Conservation (phyloP, 345 rosid species). For the Sapria himalayana region DNA sequence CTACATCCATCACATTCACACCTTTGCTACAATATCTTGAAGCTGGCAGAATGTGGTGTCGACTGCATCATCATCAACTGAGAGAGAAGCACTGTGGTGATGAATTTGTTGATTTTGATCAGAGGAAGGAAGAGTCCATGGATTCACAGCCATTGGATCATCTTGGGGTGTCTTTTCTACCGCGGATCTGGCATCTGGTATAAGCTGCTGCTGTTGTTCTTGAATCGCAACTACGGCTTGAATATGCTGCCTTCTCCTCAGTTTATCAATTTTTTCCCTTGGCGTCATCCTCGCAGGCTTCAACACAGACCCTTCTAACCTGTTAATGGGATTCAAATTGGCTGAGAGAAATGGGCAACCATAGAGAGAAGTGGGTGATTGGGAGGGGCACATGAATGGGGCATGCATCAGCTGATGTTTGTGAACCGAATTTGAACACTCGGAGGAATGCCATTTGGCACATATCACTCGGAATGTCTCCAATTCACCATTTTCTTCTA, state of each 20-base stretch:
- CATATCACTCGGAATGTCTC: no score
- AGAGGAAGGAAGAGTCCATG: slow-evolving; percentile 23
- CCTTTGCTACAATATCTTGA: slow-evolving; percentile 65
- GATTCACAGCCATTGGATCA: slow-evolving; percentile 23
- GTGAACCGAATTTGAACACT: no score
- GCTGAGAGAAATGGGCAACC: slow-evolving; percentile 27
- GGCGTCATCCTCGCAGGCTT: slow-evolving; percentile 70
- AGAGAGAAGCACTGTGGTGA: slow-evolving; percentile 22
- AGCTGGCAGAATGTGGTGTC: slow-evolving; percentile 38
- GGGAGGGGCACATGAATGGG: slow-evolving; percentile 28
- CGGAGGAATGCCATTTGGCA: no score
- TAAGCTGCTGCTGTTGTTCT: slow-evolving; percentile 61
- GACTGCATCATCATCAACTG: slow-evolving; percentile 22
- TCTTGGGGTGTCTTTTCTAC: slow-evolving; percentile 22
- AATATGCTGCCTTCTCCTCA: slow-evolving; percentile 85
- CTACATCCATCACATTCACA: slow-evolving; percentile 11
- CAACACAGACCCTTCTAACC: slow-evolving; percentile 17
- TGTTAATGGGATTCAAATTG: slow-evolving; percentile 17
- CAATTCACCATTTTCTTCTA: no score
- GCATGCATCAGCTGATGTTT: slow-evolving; percentile 22
- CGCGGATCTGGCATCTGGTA: slow-evolving; percentile 21
- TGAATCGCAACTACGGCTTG: slow-evolving; percentile 93
- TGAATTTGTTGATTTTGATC: slow-evolving; percentile 42
- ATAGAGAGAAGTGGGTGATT: slow-evolving; percentile 32
- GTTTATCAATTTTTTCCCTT: slow-evolving; percentile 77